A percentile compares a stretch with the other conserved stretches of the same genome.
These are phyloP conservation scores for Nannochloropsis gaditana DNA, from an alignment of 108 stramenopile species.

Conservation along the genomic window DNA sequence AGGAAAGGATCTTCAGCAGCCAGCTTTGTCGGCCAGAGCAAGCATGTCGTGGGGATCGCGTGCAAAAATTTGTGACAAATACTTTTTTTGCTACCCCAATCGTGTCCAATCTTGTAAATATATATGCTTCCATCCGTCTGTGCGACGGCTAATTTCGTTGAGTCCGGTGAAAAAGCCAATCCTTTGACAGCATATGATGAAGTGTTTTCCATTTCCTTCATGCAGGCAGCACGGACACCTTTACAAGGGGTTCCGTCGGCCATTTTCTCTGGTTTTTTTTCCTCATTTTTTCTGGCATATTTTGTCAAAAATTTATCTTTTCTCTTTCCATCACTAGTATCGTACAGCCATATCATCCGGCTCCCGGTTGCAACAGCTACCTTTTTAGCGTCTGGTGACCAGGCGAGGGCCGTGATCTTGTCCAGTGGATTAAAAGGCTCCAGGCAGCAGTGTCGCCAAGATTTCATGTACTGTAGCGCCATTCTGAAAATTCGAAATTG, in stretches of 20 bases:
- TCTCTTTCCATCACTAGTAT: conserved; percentile 58
- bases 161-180: conserved; percentile 59
- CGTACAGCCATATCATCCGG: conserved; percentile 61
- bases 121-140: conserved; percentile 66
- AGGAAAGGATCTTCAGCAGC: conserved; percentile 51
- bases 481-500: neutral
- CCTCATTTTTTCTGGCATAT: conserved; percentile 57
- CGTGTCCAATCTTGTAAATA: conserved; percentile 62
- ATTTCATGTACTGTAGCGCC: neutral
- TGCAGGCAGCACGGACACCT: conserved; percentile 19
- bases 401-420: conserved; percentile 59
- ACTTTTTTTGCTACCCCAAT: conserved; percentile 59
- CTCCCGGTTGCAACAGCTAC: conserved; percentile 62
- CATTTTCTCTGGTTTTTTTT: conserved; percentile 24
- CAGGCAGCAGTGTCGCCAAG: neutral
- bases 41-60: conserved; percentile 50
- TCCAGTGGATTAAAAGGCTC: neutral
- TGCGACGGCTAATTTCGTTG: conserved; percentile 59
- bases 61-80: conserved; percentile 63
- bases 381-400: conserved; percentile 60
- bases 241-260: neutral
- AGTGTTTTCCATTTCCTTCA: conserved; percentile 39
- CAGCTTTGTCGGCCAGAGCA: conserved; percentile 56
- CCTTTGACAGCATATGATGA: conserved; percentile 53
- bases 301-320: conserved; percentile 65